Base-by-base conservation (phyloP, 768 basidiomycete species). In the Boletus rex-veris region DNA sequence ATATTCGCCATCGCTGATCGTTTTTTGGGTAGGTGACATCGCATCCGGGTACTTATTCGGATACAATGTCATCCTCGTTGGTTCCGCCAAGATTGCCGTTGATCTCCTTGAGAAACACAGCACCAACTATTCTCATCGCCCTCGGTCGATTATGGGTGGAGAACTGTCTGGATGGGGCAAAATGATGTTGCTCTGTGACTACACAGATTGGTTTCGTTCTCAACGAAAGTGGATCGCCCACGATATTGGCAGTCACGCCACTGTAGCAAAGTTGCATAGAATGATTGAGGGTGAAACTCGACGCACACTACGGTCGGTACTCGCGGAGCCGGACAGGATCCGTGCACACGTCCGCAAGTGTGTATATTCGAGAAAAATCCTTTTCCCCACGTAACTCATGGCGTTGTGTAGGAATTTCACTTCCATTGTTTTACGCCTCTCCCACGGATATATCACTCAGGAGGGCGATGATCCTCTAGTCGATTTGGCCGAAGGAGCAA, bases 61-160 rank as follows among this genome's bases (percentile, higher is more conserved):
- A 16, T 50, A 76, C 53, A 73, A 75, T 12, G 65, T 80, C 39
- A 64, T 79, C 19, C 56, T 80, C 35, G 58, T 81, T 2, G 77
- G 77, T 53, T 73, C 78, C 18, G 69, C 73, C 12, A 61, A 68
- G 41, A 73, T 71, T 7, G 70, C 74, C 11, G 58, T 62, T 16
- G 78, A 80, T 18, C 69, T 80, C 3, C 69, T 81, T 7, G 77
- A 80, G 55, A 79, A 74, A 53, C 71, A 75, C 31, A 67, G 75
- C 24, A 59, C 57, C 37, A 75, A 72, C 11, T 81, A 76, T 54
- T 76, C 78, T 10, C 56, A 62, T 19, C 59, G 59, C 18, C 61
- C 59, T 31, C 56, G 39, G 19, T 60, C 56, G 8, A 42, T 58
- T 3, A 61, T 61, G 54, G 37, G 48, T 19, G 61, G 59, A 3